Evolutionary conservation across 2,329 filamentous ascomycete species (phyloP).

Genomic region (Ceratocystis albifundus): DNA sequence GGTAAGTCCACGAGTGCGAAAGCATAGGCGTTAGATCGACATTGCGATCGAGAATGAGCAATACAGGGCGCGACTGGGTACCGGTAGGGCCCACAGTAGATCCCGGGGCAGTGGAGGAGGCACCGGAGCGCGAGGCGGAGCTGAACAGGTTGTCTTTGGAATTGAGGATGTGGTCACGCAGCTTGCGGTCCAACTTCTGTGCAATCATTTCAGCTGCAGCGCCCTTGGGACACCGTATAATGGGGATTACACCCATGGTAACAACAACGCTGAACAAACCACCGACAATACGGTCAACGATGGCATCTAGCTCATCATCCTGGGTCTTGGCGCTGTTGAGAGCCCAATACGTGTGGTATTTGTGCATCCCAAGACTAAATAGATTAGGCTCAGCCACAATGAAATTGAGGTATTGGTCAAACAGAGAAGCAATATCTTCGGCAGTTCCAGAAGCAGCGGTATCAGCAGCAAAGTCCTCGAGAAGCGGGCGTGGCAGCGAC

Average conservation of each 20-base stretch:
- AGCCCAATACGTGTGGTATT: constrained; percentile 86
- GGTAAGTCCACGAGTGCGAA: constrained; percentile 78
- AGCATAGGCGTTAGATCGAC: constrained; percentile 95
- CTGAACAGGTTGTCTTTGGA: constrained; percentile 94
- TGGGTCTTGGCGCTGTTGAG: constrained; percentile 85
- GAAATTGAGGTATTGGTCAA: constrained; percentile 95
- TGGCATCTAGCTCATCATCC: constrained; percentile 76
- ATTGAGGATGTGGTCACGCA: constrained; percentile 91
- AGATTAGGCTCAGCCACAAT: constrained; percentile 91
- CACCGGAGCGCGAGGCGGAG: constrained; percentile 36
- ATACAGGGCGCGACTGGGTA: constrained; percentile 65
- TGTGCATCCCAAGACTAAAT: constrained; percentile 87
- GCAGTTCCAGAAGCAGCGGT: constrained; percentile 75
- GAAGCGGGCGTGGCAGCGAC: constrained; percentile 74
- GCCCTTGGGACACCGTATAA: constrained; percentile 87
- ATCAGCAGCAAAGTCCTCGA: constrained; percentile 89
- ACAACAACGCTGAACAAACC: constrained; percentile 96
- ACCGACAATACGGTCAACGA: constrained; percentile 84
- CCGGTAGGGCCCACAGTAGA: constrained; percentile 45
- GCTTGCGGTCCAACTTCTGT: constrained; percentile 84
- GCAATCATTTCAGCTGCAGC: constrained; percentile 91
- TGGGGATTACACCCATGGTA: constrained; percentile 94
- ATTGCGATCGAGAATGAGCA: constrained; percentile 89
- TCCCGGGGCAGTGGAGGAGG: constrained; percentile 49
- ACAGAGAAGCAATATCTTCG: constrained; percentile 83